Evolutionary conservation across 495 filamentous ascomycete species (phyloP).

Genomic region (Aspergillus nanangensis): DNA sequence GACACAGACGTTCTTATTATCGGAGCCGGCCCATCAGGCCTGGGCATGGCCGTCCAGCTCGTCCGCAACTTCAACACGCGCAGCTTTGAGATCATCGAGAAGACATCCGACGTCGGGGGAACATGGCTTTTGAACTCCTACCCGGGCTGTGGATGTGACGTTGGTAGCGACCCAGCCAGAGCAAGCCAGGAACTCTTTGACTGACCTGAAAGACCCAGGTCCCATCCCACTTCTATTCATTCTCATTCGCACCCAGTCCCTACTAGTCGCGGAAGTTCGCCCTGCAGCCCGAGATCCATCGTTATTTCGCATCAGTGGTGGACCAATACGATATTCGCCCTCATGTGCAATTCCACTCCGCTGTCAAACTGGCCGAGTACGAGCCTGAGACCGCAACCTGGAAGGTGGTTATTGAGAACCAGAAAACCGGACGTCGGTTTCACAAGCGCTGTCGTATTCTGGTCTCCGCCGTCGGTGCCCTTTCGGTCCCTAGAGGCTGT

Average conservation of each 20-base stretch:
- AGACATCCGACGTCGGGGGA: slow-evolving; percentile 13
- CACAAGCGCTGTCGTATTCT: slow-evolving; percentile 38
- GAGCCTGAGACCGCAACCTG: slow-evolving; percentile 36
- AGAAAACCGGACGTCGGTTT: slow-evolving; percentile 19
- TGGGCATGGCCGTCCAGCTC: slow-evolving; percentile 53
- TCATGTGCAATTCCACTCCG: slow-evolving; percentile 37
- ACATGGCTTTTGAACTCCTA: slow-evolving; percentile 26
- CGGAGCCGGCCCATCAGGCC: slow-evolving; percentile 56
- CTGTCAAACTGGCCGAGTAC: slow-evolving; percentile 35
- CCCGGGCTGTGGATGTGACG: slow-evolving; percentile 23
- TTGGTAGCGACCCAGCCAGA: slow-evolving; percentile 6
- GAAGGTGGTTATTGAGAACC: slow-evolving; percentile 36
- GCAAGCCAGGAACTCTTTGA: too few relatives aligned
- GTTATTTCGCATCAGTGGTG: slow-evolving; percentile 40
- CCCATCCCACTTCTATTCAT: slow-evolving; percentile 41
- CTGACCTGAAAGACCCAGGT: slow-evolving; percentile 6
- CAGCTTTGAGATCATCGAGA: slow-evolving; percentile 28
- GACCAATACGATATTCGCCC: slow-evolving; percentile 36
- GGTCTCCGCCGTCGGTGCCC: slow-evolving; percentile 40
- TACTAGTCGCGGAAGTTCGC: slow-evolving; percentile 41
- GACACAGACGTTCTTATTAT: too few relatives aligned
- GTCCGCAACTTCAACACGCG: slow-evolving; percentile 47
- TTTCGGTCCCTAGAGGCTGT: slow-evolving; percentile 37
- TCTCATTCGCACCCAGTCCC: slow-evolving; percentile 44
- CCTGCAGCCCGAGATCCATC: slow-evolving; percentile 35